These are phyloP conservation scores for Trichosporon ovoides DNA, from an alignment of 1,284 basidiomycete species.

Conservation along the genomic window DNA sequence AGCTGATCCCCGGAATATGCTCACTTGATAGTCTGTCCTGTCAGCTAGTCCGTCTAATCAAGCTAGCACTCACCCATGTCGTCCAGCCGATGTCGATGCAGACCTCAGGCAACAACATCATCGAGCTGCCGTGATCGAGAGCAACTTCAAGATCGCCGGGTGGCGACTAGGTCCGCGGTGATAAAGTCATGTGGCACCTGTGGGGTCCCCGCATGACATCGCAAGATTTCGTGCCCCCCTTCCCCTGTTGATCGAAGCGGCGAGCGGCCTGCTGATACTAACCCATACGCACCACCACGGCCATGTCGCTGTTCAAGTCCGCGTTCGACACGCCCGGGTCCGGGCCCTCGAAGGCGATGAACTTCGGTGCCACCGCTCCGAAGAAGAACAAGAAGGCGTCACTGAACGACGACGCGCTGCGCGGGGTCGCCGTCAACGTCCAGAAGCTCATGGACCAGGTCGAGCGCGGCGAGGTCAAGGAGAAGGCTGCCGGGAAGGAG, in stretches of 20 bases:
- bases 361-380: background rate
- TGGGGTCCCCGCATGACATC: slow-evolving; percentile 2
- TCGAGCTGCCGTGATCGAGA: background rate
- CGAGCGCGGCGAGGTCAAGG: slow-evolving; percentile 42
- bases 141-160: background rate
- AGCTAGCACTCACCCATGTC: slow-evolving; percentile 18
- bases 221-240: slow-evolving; percentile 9
- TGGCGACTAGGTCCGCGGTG: slow-evolving; percentile 8
- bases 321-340: slow-evolving; percentile 31
- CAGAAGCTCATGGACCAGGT: slow-evolving; percentile 70
- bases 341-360: slow-evolving; percentile 17
- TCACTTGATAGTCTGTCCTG: slow-evolving; percentile 45
- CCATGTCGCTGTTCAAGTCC: slow-evolving; percentile 43
- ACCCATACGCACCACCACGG: background rate
- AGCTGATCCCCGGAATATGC: slow-evolving; percentile 1
- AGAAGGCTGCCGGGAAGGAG: slow-evolving; percentile 21
- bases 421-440: slow-evolving; percentile 60
- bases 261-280: background rate
- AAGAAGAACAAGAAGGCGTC: slow-evolving; percentile 63
- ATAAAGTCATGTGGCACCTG: slow-evolving; percentile 15
- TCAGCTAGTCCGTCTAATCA: background rate
- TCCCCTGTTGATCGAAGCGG: no score
- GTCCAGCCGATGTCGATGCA: background rate
- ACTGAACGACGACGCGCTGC: slow-evolving; percentile 27
- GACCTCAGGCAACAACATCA: background rate